A percentile compares a stretch with the other conserved stretches of the same genome.
These are phyloP conservation scores for Pyronema domesticum DNA, from an alignment of 495 filamentous ascomycete genomes.

Conservation along the genomic window DNA sequence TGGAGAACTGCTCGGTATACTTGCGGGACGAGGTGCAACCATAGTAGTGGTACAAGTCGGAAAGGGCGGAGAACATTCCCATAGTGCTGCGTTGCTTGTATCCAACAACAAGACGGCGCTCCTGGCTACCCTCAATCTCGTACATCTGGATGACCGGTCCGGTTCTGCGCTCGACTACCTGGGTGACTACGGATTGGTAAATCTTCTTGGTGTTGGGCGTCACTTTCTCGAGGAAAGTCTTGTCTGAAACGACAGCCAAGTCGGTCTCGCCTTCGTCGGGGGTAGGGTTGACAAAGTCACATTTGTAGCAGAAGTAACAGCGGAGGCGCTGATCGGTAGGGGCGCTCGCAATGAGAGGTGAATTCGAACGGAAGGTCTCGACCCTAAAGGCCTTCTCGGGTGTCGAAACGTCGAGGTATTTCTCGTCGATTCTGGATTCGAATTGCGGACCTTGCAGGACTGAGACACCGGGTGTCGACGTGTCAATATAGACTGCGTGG, in stretches of 20 bases:
- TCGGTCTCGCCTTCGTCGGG: conserved; percentile 63
- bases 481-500: conserved; percentile 97
- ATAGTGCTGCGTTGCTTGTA: conserved; percentile 84
- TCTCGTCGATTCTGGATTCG: conserved; percentile 82
- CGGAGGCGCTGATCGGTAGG: conserved; percentile 59
- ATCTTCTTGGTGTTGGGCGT: conserved; percentile 87
- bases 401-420: conserved; percentile 59
- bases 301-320: conserved; percentile 98
- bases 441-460: conserved; percentile 63
- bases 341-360: conserved; percentile 2
- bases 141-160: conserved; percentile 96
- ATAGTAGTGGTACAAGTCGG: conserved; percentile 96
- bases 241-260: conserved; percentile 80
- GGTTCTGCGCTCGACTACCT: conserved; percentile 52
- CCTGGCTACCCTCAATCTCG: conserved; percentile 74
- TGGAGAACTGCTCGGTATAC: conserved; percentile 97
- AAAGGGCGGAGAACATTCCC: conserved; percentile 86
- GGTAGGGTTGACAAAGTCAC: conserved; percentile 61
- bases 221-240: conserved; percentile 84
- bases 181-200: conserved; percentile 79
- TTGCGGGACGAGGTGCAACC: conserved; percentile 90
- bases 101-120: conserved; percentile 85
- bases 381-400: conserved; percentile 52
- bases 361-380: conserved; percentile 85
- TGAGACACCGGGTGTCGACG: conserved; percentile 69